A percentile compares a stretch with the other conserved stretches of the same genome.
phyloP scores from a whole-genome alignment of 768 basidiomycete species.

The Tulasnella sp. region DNA sequence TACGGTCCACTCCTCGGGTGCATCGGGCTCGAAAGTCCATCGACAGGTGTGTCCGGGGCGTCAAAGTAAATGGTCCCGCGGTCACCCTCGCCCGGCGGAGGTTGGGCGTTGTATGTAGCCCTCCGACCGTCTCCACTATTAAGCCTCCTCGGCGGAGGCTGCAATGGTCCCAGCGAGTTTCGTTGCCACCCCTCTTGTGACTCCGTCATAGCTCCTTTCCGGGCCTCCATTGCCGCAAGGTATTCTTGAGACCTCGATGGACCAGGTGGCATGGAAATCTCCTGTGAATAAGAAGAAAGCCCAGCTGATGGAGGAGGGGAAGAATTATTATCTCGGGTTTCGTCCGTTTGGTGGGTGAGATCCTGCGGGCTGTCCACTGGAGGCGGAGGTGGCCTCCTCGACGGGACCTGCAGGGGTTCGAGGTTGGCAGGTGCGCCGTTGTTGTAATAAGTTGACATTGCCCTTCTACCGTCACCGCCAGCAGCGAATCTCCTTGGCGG shows the following conservation, averaged over 20 bases:
- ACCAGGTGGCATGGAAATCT: neutral
- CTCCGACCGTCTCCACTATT: neutral
- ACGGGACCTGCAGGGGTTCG: neutral
- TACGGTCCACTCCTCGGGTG: neutral
- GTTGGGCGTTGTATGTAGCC: neutral
- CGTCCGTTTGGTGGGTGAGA: neutral
- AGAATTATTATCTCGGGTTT: neutral
- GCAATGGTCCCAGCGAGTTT: neutral
- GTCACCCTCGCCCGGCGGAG: neutral
- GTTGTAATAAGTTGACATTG: neutral
- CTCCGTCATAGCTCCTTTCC: neutral
- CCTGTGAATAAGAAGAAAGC: neutral
- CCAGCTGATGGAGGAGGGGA: neutral
- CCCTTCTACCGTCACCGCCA: neutral
- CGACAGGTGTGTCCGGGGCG: neutral
- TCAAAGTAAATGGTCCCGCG: constrained; percentile 7
- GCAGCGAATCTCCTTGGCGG: neutral
- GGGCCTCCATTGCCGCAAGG: neutral
- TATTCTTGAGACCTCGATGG: neutral
- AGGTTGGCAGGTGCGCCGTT: neutral
- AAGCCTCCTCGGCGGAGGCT: constrained; percentile 3
- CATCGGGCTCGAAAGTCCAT: neutral
- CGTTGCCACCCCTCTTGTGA: neutral
- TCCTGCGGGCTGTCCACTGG: neutral
- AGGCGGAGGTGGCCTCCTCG: neutral